Base-by-base conservation (phyloP, 148 eudicot genomes). In the Rhododendron mucronatum region DNA sequence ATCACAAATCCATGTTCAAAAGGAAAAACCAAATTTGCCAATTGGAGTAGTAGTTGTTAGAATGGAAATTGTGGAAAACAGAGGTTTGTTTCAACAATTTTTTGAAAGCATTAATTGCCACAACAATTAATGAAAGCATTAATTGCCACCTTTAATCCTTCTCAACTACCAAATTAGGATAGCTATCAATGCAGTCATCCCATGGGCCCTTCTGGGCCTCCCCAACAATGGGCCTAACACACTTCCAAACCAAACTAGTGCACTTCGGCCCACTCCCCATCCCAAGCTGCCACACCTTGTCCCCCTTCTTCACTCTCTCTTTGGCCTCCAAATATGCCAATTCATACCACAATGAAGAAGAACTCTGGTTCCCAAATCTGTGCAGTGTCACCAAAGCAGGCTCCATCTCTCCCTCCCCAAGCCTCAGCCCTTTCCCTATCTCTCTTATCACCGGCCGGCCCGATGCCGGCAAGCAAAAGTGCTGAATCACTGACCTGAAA, bases 321-420 rank as follows among this genome's bases (percentile, higher is more conserved):
- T 95, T 94, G 11, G 90, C 96, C 81, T 95, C 98, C 82, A 92
- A 85, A 80, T 95, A 95, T 80, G 91, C 94, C 23, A 94, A 89
- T 85, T 93, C 98, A 84, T 95, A 95, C 98, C 96, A 95, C 86
- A 95, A 33, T 14, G 98, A 95, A 23, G 95, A 94, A 18, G 95
- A 93, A 61, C 97, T 93, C 82, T 92, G 95, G 86, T 95, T 94
- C 41, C 98, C 98, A 89, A 95, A 94, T 88, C 97, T 91, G 79
- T 95, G 98, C 81, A 93, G 83, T 84, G 98, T 94, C 88, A 92
- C 91, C 88, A 91, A 51, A 15, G 95, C 95, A 41, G 97, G 83
- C 89, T 95, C 97, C 90, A 93, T 89, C 11, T 95, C 96, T 82
- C 77, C 87, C 85, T 95, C 98, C 21, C 88, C 91, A 9, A 95